These are phyloP conservation scores for Bryoglossum gracile DNA, from an alignment of 495 filamentous ascomycete genomes.

Conservation along the genomic window DNA sequence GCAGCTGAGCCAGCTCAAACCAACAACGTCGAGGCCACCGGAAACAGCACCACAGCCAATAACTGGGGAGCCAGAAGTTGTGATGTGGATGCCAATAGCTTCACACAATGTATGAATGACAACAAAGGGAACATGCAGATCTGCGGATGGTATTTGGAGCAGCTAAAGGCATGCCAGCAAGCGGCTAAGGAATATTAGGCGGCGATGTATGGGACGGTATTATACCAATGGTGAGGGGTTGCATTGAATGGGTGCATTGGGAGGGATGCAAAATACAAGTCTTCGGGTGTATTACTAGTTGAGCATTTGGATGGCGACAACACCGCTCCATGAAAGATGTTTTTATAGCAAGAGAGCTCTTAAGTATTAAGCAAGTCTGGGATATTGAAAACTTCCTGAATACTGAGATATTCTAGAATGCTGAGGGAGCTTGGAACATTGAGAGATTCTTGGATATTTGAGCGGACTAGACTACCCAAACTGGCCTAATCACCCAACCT, in stretches of 20 bases:
- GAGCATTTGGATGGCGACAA: conserved; percentile 3
- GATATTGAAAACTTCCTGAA: no score
- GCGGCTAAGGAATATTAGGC: conserved; percentile 79
- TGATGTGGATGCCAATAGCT: conserved; percentile 68
- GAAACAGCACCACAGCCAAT: conserved; percentile 32
- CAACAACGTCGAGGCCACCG: conserved; percentile 35
- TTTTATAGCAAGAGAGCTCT: no score
- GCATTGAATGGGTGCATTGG: conserved; percentile 7
- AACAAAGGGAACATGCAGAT: conserved; percentile 89
- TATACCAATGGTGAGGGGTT: no score
- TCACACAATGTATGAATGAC: conserved; percentile 94
- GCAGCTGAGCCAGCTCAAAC: conserved; percentile 41
- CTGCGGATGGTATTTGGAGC: conserved; percentile 96
- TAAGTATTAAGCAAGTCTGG: no score
- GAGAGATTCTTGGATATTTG: no score
- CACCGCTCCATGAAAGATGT: conserved; percentile 8
- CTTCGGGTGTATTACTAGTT: no score
- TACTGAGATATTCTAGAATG: no score
- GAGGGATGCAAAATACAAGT: conserved; percentile 16
- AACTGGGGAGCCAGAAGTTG: conserved; percentile 49
- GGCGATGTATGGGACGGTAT: no score
- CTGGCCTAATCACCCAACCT: no score
- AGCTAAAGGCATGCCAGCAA: conserved; percentile 94
- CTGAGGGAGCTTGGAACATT: no score
- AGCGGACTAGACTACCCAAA: no score